Conservation (phyloP, 306 rosid genomes). For the Sindora glabra region DNA sequence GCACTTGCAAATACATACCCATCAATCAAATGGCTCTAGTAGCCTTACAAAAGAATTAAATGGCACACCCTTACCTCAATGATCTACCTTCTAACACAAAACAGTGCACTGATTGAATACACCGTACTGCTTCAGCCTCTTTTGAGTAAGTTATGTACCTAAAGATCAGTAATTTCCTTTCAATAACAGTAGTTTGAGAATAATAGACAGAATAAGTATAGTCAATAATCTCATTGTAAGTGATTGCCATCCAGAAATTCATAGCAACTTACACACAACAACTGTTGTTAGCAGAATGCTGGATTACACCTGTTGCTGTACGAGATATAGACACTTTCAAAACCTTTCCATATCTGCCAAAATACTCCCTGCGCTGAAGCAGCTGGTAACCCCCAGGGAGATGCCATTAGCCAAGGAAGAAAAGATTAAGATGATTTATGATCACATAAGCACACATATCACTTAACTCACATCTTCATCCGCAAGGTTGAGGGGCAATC, state of each 20-base stretch:
- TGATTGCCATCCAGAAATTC: conserved; percentile 5
- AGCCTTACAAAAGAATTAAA: conserved; percentile 13
- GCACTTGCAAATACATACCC: conserved; percentile 19
- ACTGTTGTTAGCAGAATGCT: conserved; percentile 45
- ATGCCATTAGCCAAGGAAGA: not conserved
- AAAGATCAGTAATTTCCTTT: conserved; percentile 3
- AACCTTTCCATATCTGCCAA: conserved; percentile 54
- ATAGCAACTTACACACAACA: conserved; percentile 46
- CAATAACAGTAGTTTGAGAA: too few species aligned
- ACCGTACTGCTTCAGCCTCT: conserved; percentile 42
- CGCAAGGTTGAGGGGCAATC: conserved; percentile 44
- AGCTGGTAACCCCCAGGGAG: conserved; percentile 28
- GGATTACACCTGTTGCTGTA: conserved; percentile 40
- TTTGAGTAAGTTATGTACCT: conserved; percentile 50
- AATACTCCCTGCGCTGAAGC: conserved; percentile 42
- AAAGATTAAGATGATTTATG: too few species aligned
- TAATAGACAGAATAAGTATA: not conserved
- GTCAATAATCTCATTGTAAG: not conserved
- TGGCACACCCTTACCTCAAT: conserved; percentile 31
- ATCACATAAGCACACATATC: too few species aligned
- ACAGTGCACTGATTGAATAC: conserved; percentile 51
- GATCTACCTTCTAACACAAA: conserved; percentile 47
- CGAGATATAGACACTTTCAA: conserved; percentile 44
- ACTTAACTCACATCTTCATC: conserved; percentile 52
- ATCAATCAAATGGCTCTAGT: conserved; percentile 5